These are phyloP conservation scores for Coemansia interrupta DNA, from an alignment of 192 early-diverging fungal species.

Conservation along the genomic window DNA sequence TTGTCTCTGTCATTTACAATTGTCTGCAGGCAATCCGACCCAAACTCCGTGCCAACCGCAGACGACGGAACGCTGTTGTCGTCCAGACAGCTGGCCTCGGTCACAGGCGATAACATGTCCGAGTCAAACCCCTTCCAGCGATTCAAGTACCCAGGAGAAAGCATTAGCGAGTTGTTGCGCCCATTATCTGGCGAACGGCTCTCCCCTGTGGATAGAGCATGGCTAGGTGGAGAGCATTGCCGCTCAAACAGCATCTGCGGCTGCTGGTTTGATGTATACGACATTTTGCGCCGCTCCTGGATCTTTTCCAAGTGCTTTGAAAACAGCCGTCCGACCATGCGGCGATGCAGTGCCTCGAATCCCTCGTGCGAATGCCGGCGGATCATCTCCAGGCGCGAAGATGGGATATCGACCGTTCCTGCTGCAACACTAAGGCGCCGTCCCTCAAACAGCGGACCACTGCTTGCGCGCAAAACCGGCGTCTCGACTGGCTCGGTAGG, in stretches of 20 bases:
- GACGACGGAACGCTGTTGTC: constrained; percentile 16
- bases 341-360: constrained; percentile 45
- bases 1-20: background rate
- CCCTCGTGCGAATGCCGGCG: constrained; percentile 49
- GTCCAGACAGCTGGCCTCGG: constrained; percentile 22
- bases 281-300: constrained; percentile 45
- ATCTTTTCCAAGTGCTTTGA: constrained; percentile 49
- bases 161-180: background rate
- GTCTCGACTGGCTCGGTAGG: constrained; percentile 17
- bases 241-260: constrained; percentile 7
- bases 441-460: constrained; percentile 26
- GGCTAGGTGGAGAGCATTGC: constrained; percentile 7
- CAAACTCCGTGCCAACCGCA: constrained; percentile 2
- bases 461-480: constrained; percentile 19
- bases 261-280: constrained; percentile 15
- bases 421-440: constrained; percentile 51
- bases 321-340: constrained; percentile 47
- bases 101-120: constrained; percentile 33
- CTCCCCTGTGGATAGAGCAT: background rate
- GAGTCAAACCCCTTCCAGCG: constrained; percentile 21
- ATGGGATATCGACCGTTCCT: constrained; percentile 52
- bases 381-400: constrained; percentile 39
- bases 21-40: background rate
- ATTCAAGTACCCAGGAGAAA: background rate
- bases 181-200: background rate